phyloP scores from a whole-genome alignment of 306 rosid species.

The Psophocarpus tetragonolobus region DNA sequence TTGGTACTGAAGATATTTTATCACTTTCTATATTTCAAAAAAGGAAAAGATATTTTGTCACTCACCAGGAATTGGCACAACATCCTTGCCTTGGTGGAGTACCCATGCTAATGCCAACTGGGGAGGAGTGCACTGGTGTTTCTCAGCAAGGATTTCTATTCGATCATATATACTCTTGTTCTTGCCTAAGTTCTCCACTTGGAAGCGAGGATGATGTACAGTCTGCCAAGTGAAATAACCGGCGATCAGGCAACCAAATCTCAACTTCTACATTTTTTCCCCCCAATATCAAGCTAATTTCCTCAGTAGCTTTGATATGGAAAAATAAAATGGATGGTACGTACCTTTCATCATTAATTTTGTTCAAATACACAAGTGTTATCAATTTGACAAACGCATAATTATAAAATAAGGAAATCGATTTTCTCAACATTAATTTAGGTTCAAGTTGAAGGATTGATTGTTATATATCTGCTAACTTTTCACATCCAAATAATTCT shows the following conservation, averaged over 20 bases:
- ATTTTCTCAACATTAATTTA: no score
- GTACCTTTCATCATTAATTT: not conserved
- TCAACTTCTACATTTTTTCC: not conserved
- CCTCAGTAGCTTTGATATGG: not conserved
- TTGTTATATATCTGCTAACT: not conserved
- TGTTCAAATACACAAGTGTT: not conserved
- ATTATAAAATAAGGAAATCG: no score
- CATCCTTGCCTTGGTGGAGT: constrained; percentile 57
- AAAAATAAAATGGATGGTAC: not conserved
- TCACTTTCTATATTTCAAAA: not conserved
- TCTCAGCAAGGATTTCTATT: constrained; percentile 52
- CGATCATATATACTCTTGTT: constrained; percentile 46
- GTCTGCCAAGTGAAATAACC: constrained; percentile 31
- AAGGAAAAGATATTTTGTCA: not conserved
- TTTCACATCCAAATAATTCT: not conserved
- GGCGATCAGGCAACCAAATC: not conserved
- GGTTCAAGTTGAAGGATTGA: not conserved
- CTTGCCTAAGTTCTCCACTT: constrained; percentile 36
- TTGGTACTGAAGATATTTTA: not conserved
- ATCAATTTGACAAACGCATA: not conserved
- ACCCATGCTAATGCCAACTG: constrained; percentile 67
- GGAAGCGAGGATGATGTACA: constrained; percentile 51
- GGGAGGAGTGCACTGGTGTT: constrained; percentile 49
- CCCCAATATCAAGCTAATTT: not conserved
- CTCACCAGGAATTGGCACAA: constrained; percentile 39